Base-by-base conservation (phyloP, 371 early-diverging fungal genomes). In the Mucor piriformis region DNA sequence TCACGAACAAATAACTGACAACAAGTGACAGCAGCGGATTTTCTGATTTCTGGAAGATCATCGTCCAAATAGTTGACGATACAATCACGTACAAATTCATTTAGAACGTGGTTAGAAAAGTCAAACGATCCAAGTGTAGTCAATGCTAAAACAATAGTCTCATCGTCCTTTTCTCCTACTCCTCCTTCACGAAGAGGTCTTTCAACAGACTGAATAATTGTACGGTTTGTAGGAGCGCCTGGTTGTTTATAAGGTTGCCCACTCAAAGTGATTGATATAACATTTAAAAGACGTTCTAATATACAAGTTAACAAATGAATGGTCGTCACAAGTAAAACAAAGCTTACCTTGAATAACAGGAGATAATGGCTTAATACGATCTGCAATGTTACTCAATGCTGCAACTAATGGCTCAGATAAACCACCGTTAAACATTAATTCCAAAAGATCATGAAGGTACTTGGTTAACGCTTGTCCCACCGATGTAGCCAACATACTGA, bases 361-460 rank as follows among this genome's bases (percentile, higher is more conserved):
- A 18, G 90, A 74, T 48, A 98, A 74, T 16, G 92, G 91, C 54
- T 90, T 90, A 56, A 97, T 94, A 69, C 92, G 82, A 27, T 77
- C 79, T 50, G 91, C 87, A 51, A 98, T 74, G 35, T 94, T 90
- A 16, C 85, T 83, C 50, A 98, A 72, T 2, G 97, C 90, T 37
- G 88, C 78, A 13, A 91, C 88, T 43, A 98, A 76, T 32, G 92
- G 83, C 57, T 92, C 90, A 50, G 88, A 92, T 32, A 97, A 76
- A 13, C 96, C 97, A 20, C 87, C 81, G 2, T 88, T 83, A 66
- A 98, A 95, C 91, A 98, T 96, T 48, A 92, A 76, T 61, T 95
- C 96, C 56, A 97, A 69, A 6, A 97, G 66, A 34, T 94, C 95
- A 58, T 91, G 91, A 73, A 96, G 82, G 65, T 95, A 83, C 63